phyloP scores from a whole-genome alignment of 768 basidiomycete species.

The Macrocybe gigantea region DNA sequence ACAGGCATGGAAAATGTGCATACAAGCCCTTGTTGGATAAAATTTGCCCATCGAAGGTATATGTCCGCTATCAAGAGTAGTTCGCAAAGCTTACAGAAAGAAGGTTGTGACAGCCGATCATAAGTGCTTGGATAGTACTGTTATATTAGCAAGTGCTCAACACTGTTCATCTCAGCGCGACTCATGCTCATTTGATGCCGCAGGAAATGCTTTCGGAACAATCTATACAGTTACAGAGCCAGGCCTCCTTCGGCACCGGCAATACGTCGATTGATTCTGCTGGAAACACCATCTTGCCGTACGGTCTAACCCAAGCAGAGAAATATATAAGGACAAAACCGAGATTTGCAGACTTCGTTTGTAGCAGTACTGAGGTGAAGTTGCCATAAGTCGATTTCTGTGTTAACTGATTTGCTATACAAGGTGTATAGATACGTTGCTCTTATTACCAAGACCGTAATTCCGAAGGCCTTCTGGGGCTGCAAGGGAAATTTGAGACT shows the following conservation, averaged over 20 bases:
- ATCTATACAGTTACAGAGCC: conserved; percentile 49
- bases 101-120: conserved; percentile 17
- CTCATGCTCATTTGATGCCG: conserved; percentile 2
- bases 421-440: conserved; percentile 71
- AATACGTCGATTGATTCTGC: conserved; percentile 50
- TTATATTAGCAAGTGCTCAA: conserved; percentile 49
- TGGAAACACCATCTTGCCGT: conserved; percentile 38
- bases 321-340: conserved; percentile 52
- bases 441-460: conserved; percentile 58
- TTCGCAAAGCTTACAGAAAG: too few relatives aligned
- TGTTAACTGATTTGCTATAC: background rate
- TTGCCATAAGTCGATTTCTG: background rate
- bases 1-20: conserved; percentile 62
- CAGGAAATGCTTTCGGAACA: conserved; percentile 78
- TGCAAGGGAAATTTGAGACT: conserved; percentile 55
- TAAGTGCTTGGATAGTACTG: conserved; percentile 46
- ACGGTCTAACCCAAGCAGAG: conserved; percentile 42
- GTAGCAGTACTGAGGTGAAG: conserved; percentile 55
- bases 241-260: conserved; percentile 28
- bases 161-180: background rate
- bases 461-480: conserved; percentile 81
- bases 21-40: conserved; percentile 61
- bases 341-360: conserved; percentile 74
- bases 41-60: conserved; percentile 76
- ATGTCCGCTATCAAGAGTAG: background rate